Percentiles rank a stretch among this genome's conserved stretches.
These are phyloP conservation scores for Emergomyces africanus DNA, from an alignment of 2,329 filamentous ascomycete genomes.

Conservation along the genomic window DNA sequence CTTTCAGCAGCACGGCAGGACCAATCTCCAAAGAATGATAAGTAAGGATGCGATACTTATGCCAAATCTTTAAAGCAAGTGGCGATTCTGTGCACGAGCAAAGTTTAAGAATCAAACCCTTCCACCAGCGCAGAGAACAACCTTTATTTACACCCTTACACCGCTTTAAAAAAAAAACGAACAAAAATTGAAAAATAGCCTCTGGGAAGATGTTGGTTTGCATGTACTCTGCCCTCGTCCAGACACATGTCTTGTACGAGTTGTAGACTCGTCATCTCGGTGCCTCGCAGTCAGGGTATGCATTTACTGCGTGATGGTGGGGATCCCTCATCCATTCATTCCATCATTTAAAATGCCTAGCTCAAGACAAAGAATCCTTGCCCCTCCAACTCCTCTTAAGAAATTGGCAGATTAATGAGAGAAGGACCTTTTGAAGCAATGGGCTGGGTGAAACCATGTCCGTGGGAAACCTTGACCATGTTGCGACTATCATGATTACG, in stretches of 20 bases:
- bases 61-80: background rate
- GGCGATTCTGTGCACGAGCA: background rate
- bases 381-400: background rate
- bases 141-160: no score
- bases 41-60: no score
- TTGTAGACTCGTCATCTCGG: background rate
- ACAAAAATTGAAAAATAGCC: no score
- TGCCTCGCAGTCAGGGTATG: no score
- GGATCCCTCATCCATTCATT: background rate
- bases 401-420: background rate
- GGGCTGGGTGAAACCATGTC: background rate
- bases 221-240: no score
- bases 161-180: no score
- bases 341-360: background rate
- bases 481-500: background rate
- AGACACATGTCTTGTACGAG: background rate
- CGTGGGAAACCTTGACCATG: background rate
- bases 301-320: background rate
- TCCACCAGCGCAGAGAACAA: no score
- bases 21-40: background rate
- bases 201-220: no score
- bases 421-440: background rate
- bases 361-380: slow-evolving; percentile 1
- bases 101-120: no score
- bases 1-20: background rate